Base-by-base conservation (phyloP, 495 filamentous ascomycete species). In the Tuber calosporum region DNA sequence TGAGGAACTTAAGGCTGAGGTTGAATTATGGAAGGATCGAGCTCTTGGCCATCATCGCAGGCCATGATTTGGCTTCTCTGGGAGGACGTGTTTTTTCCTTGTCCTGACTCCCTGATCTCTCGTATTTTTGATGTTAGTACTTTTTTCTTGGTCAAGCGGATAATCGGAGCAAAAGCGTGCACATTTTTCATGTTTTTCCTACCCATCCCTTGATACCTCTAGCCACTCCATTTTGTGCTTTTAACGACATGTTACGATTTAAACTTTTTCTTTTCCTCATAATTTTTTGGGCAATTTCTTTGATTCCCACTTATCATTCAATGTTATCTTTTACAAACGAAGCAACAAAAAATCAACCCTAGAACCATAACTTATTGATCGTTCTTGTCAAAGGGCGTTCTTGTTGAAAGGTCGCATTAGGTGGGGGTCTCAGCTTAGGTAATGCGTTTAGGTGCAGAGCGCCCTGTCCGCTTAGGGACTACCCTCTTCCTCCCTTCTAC, bases 1-100 rank as follows among this genome's bases (percentile, higher is more conserved):
- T 72, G 83, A 79, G 58, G 82, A 86, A 68, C 79, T 89, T 4
- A 82, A 87, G 80, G 83, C 83, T 34, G 80, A 89, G 69, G 81
- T 86, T 36, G 82, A 87, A 69, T 82, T 86, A 73, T 85, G 85
- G 80, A 87, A 86, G 74, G 72, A 70, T 34, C 38, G 76, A 17
- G 76, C 76, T 4, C 72, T 70, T 66, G 70, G 62, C 67, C 74
- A 75, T 19, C 26, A 38, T 39, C 73, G 75, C 3, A 68, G 75
- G 58, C 42, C 48, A 42, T 66, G 75, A 45, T 42, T 73, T 48
- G 45, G 4, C 53, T 73, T 26, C 43, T 22, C 73, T 69, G 11
- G 38, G 34, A 34, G 74, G 71, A 53, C 71, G 69, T 69, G 70
- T 53, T 78, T 73, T 76, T 39, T 42, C 30, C 34, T 43, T 58